Base-by-base conservation (phyloP, 2,329 filamentous ascomycete genomes). In the Geosmithia putterillii region DNA sequence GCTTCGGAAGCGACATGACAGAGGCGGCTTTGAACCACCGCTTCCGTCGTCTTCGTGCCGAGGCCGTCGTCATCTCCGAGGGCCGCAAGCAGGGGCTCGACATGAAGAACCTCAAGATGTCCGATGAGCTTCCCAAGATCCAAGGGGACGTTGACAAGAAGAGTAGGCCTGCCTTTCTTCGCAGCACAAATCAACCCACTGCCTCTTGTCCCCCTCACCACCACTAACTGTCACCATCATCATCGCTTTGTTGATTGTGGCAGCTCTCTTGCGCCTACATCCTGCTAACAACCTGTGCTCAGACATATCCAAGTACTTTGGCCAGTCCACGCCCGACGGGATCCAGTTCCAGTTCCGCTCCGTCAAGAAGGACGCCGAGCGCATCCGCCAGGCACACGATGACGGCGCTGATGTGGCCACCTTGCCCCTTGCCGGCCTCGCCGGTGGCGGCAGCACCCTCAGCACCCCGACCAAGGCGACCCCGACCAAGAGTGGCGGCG, bases 251-350 rank as follows among this genome's bases (percentile, higher is more conserved):
- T 38, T 20, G 36, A 17, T 19, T 20, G 6, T 18, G 7, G 18
- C 34, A 36, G 15, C 34, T 17, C 18, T n/a, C n/a, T 36, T n/a
- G 34, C 34, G 15, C 15, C 34, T 36, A 38, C 34, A 36, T 36
- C 34, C 14, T 39, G 15, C 38, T 39, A 40, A 43, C 35, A 18
- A 22, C 34, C 7, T 28, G 38, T 40, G n/a, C 42, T 10, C 41
- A 80, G 76, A 76, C 38, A 78, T 80, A 42, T 69, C 72, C 46
- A 73, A 69, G 47, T 71, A 73, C 57, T 80, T 76, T 48, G 76
- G 75, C 21, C 73, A 76, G 45, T 76, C 71, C 3, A 81, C 75
- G 0, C 54, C 64, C 0, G 67, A 67, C 18, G 76, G 76, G 8
- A 68, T 80, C n/a, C 67, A 71, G 49, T 81, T 75, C 54, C 75